Evolutionary conservation across 1,284 basidiomycete species (phyloP).

Genomic region (Puccinia brachypodii): DNA sequence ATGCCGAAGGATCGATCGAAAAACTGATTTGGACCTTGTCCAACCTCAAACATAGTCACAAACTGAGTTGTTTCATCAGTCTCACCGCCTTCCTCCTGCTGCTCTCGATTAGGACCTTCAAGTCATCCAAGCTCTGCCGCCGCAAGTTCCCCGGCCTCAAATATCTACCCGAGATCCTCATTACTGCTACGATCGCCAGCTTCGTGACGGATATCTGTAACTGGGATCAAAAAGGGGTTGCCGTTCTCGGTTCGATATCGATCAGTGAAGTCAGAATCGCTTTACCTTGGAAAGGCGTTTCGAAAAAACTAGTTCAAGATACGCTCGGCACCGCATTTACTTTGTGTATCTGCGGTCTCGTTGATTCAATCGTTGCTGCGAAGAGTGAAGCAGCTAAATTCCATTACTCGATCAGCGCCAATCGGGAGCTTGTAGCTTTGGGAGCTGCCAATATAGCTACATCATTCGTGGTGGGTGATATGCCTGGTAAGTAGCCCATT

Average conservation of each 20-base stretch:
- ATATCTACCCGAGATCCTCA: slow-evolving; percentile 73
- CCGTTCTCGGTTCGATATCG: slow-evolving; percentile 67
- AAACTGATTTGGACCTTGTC: slow-evolving; percentile 75
- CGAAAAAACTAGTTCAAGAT: slow-evolving; percentile 31
- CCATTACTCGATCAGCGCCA: slow-evolving; percentile 83
- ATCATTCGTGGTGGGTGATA: slow-evolving; percentile 27
- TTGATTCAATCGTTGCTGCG: slow-evolving; percentile 79
- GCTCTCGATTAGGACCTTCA: slow-evolving; percentile 64
- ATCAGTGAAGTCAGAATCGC: slow-evolving; percentile 33
- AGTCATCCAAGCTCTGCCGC: slow-evolving; percentile 64
- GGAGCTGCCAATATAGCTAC: slow-evolving; percentile 53
- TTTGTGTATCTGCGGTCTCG: slow-evolving; percentile 40
- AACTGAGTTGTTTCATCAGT: slow-evolving; percentile 70
- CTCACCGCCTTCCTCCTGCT: slow-evolving; percentile 64
- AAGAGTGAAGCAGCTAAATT: slow-evolving; percentile 81
- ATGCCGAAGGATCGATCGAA: slow-evolving; percentile 66
- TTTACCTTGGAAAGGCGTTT: slow-evolving; percentile 40
- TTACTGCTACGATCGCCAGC: slow-evolving; percentile 69
- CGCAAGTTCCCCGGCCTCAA: slow-evolving; percentile 79
- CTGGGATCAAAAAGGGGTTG: slow-evolving; percentile 77
- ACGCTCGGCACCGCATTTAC: slow-evolving; percentile 45
- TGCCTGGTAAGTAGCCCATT: slow-evolving; percentile 20
- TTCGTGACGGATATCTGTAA: slow-evolving; percentile 69
- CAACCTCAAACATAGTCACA: slow-evolving; percentile 66
- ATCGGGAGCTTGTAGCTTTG: slow-evolving; percentile 85